Evolutionary conservation across 192 early-diverging fungal genomes (phyloP).

Genomic region (Chytriomyces confervae): DNA sequence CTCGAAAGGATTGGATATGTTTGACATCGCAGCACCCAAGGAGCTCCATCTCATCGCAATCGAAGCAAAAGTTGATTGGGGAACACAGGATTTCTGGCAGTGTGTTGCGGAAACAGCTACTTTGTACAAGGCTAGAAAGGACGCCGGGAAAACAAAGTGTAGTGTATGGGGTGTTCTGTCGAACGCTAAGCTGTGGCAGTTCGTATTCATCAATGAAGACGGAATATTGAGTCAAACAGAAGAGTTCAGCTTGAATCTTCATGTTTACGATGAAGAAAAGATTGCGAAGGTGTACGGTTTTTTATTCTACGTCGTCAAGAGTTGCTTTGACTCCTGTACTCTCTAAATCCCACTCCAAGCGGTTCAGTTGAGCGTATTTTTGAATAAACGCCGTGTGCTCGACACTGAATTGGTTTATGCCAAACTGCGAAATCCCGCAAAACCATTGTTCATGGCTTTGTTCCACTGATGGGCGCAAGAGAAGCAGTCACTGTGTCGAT

Average conservation of each 20-base stretch:
- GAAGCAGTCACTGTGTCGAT: no score
- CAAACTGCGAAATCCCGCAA: neutral
- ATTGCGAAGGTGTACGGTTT: slow-evolving; percentile 24
- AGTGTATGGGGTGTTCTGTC: slow-evolving; percentile 44
- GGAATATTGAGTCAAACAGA: slow-evolving; percentile 26
- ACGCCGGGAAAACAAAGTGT: slow-evolving; percentile 42
- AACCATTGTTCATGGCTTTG: neutral
- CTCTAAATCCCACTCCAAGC: slow-evolving; percentile 27
- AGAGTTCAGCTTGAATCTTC: slow-evolving; percentile 33
- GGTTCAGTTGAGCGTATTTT: no score
- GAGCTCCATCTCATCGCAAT: slow-evolving; percentile 42
- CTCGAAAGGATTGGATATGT: slow-evolving; percentile 34
- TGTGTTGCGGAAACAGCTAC: slow-evolving; percentile 45
- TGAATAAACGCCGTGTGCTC: no score
- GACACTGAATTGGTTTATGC: neutral
- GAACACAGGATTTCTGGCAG: slow-evolving; percentile 42
- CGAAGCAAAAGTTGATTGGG: slow-evolving; percentile 39
- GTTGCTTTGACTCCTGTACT: slow-evolving; percentile 37
- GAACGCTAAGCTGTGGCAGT: slow-evolving; percentile 38
- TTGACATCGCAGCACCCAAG: slow-evolving; percentile 36
- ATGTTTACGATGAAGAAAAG: slow-evolving; percentile 34
- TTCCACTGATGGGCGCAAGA: no score
- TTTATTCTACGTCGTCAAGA: slow-evolving; percentile 39
- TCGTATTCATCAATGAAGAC: slow-evolving; percentile 40
- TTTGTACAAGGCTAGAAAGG: slow-evolving; percentile 42